Base-by-base conservation (phyloP, 768 basidiomycete species). In the Tricholoma hemisulphureum region DNA sequence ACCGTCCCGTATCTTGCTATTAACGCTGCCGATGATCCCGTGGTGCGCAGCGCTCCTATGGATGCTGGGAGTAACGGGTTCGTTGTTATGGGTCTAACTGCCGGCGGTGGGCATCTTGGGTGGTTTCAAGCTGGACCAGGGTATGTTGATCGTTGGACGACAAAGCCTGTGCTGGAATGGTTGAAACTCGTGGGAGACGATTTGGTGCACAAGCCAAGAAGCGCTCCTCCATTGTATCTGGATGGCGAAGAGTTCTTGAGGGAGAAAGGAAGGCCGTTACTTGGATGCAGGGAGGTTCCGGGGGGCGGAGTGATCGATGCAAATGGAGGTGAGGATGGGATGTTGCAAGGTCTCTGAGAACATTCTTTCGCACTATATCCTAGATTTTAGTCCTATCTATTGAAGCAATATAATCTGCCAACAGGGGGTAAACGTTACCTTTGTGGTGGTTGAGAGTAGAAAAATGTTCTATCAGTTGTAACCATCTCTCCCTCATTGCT, bases 11-110 rank as follows among this genome's bases (percentile, higher is more conserved):
- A 85, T 69, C 79, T 93, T 9, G 81, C 85, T 4, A 77, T 92
- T 57, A 89, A 87, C 64, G 80, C 90, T 14, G 78, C 77, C n/a
- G 88, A 92, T 68, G 90, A 91, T 69, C 90, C 90, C 9, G 79
- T 91, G 35, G 83, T 90, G n/a, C 77, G 75, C 49, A 74, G 80
- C 51, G 74, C 86, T 23, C 88, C 88, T 23, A 75, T 79, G 65
- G 77, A 84, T 56, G 75, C 74, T 6, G 77, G 75, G 55, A 77
- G 75, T 26, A 83, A 81, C 63, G 74, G 74, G 6, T 80, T 79
- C 66, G 80, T 85, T 10, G 75, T 81, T 2, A 81, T 86, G 72
- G 84, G 74, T 14, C 65, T 85, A 46, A 91, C 91, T 0, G 68
- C 73, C 24, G 71, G 76, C 16, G 91, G 89, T 1, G 89, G 90